A percentile compares a stretch with the other conserved stretches of the same genome.
phyloP scores from a whole-genome alignment of 106 monocot species.

The Chionographis japonica region DNA sequence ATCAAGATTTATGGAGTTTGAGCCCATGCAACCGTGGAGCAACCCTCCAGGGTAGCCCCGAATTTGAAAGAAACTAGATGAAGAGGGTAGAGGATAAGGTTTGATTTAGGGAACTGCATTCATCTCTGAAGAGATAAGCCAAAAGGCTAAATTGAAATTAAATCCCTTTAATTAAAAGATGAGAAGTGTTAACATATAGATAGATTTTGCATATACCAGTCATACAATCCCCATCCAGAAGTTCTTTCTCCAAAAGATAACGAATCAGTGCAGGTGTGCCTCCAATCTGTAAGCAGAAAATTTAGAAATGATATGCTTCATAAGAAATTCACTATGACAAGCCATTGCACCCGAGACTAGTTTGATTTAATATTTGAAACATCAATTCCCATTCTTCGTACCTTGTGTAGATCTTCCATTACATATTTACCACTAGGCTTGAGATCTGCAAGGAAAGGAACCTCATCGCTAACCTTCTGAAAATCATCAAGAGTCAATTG shows the following conservation, averaged over 20 bases:
- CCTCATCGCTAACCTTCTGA: slow-evolving; percentile 85
- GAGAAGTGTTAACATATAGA: background rate
- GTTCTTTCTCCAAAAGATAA: slow-evolving; percentile 72
- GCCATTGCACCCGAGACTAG: background rate
- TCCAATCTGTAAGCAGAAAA: slow-evolving; percentile 52
- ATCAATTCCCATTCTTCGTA: background rate
- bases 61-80: too few relatives aligned
- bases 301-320: background rate
- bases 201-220: slow-evolving; percentile 53
- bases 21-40: too few relatives aligned
- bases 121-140: too few relatives aligned
- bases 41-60: too few relatives aligned
- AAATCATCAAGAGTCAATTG: slow-evolving; percentile 91
- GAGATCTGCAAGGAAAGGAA: slow-evolving; percentile 96
- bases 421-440: slow-evolving; percentile 99
- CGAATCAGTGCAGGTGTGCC: slow-evolving; percentile 92
- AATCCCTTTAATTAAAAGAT: background rate
- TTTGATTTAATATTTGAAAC: background rate
- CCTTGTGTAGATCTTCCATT: slow-evolving; percentile 99
- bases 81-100: too few relatives aligned
- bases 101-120: too few relatives aligned
- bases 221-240: slow-evolving; percentile 89
- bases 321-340: background rate
- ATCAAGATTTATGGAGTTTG: too few relatives aligned
- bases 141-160: background rate